Base-by-base conservation (phyloP, 129 eudicot species). In the Centella asiatica region DNA sequence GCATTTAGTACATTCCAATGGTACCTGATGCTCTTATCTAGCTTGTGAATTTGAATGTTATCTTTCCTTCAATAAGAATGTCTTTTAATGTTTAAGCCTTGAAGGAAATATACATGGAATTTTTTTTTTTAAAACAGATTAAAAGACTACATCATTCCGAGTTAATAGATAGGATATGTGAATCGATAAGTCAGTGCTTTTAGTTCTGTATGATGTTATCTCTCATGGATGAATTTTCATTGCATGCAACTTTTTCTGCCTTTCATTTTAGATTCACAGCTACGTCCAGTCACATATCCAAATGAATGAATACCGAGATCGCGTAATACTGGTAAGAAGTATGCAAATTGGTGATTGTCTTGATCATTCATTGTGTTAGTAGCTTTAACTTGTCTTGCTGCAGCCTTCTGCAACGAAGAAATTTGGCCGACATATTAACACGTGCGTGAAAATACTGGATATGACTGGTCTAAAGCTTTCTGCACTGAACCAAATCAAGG, bases 261-360 rank as follows among this genome's bases (percentile, higher is more conserved):
- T 74, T 58, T 36, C 34, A 13, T 76, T 68, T 20, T 78, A 93
- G 99, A 73, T 84, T 74, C 84, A 93, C 71, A 85, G 68, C 78
- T 93, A 93, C 68, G 80, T 93, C 59, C 99, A 93, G 73, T 93
- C 99, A 24, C 99, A 93, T 78, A 87, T 93, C 75, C 99, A 93
- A 76, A 82, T 93, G 80, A 93, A 93, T 57, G 99, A 93, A 61
- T 93, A 78, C 67, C 70, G 99, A 80, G 99, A 93, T 53, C 99
- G 95, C 39, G 89, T 93, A 34, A 68, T 93, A 69, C 62, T 93
- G 85, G 99, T 93, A 55, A 74, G 85, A 51, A 64, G 46, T 34
- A 44, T 26, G 46, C 55, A 19, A 46, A 44, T 29, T 28, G 55
- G 45, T 7, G 20, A 44, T 68, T 20, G 45, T 67, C 39, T 65